A percentile compares a stretch with the other conserved stretches of the same genome.
Evolutionary conservation across 331 rosid genomes (phyloP).

Genomic region (Malus hybrid): DNA sequence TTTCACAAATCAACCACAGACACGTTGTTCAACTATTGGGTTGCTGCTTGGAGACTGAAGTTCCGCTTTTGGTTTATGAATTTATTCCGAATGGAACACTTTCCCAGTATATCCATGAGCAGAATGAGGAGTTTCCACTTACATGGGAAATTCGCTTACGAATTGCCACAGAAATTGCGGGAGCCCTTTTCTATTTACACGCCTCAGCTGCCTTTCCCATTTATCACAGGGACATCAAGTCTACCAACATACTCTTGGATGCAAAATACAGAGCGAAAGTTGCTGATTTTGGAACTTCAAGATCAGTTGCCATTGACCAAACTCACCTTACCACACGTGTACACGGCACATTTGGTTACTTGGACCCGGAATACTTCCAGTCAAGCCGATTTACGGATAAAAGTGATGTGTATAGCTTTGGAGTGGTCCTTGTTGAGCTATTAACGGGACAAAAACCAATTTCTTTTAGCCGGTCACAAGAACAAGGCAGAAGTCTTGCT

Average conservation of each 20-base stretch:
- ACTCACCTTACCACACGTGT: constrained; percentile 19
- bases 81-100: constrained; percentile 19
- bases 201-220: constrained; percentile 8
- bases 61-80: constrained; percentile 24
- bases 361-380: constrained; percentile 23
- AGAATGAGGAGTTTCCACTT: constrained; percentile 9
- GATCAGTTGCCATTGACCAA: constrained; percentile 17
- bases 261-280: constrained; percentile 17
- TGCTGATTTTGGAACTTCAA: constrained; percentile 28
- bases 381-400: constrained; percentile 20
- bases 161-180: constrained; percentile 17
- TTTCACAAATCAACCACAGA: constrained; percentile 21
- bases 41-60: constrained; percentile 23
- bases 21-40: constrained; percentile 20
- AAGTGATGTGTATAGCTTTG: constrained; percentile 28
- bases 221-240: constrained; percentile 25
- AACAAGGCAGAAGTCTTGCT: constrained; percentile 1
- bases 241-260: constrained; percentile 20
- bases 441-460: constrained; percentile 12
- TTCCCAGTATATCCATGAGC: neutral
- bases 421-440: constrained; percentile 23
- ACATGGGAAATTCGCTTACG: constrained; percentile 24
- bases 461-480: neutral
- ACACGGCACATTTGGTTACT: constrained; percentile 20
- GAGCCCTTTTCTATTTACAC: constrained; percentile 22